Conservation (phyloP, 805 yeast genomes). For the Wickerhamiella slavikovae region DNA sequence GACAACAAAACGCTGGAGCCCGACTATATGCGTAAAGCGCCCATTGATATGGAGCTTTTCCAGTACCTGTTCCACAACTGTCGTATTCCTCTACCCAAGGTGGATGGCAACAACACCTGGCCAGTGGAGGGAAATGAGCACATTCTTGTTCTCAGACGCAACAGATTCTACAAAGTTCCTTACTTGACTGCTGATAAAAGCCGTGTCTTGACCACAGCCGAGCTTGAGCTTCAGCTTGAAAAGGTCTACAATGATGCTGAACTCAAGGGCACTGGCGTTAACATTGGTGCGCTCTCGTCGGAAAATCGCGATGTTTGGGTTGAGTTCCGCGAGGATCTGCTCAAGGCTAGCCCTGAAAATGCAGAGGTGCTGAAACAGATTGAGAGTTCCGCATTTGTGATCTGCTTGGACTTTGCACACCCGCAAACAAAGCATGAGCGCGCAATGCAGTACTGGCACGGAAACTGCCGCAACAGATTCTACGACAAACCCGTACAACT, state of each 20-base stretch:
- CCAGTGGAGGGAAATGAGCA: slow-evolving; percentile 31
- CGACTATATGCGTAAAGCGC: slow-evolving; percentile 52
- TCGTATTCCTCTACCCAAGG: slow-evolving; percentile 39
- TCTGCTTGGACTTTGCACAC: slow-evolving; percentile 51
- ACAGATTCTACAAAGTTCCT: slow-evolving; percentile 58
- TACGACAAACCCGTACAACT: slow-evolving; percentile 84
- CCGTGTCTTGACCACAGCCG: slow-evolving; percentile 19
- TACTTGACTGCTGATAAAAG: slow-evolving; percentile 19
- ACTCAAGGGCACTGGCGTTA: slow-evolving; percentile 24
- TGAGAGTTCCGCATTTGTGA: slow-evolving; percentile 56
- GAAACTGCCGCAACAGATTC: slow-evolving; percentile 79
- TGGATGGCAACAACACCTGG: slow-evolving; percentile 41
- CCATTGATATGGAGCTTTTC: slow-evolving; percentile 92
- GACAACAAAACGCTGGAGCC: slow-evolving; percentile 61
- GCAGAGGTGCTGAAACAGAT: slow-evolving; percentile 41
- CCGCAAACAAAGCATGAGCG: slow-evolving; percentile 72
- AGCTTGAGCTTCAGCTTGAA: slow-evolving; percentile 31
- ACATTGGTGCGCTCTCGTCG: slow-evolving; percentile 64
- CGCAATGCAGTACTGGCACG: slow-evolving; percentile 80
- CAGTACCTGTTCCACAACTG: slow-evolving; percentile 77
- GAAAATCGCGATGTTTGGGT: slow-evolving; percentile 74
- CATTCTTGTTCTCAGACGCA: slow-evolving; percentile 51
- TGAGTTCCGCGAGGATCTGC: slow-evolving; percentile 34
- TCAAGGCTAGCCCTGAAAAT: slow-evolving; percentile 37
- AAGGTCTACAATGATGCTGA: slow-evolving; percentile 27